Evolutionary conservation across 2,329 filamentous ascomycete genomes (phyloP).

Genomic region (Amylocarpus encephaloides): DNA sequence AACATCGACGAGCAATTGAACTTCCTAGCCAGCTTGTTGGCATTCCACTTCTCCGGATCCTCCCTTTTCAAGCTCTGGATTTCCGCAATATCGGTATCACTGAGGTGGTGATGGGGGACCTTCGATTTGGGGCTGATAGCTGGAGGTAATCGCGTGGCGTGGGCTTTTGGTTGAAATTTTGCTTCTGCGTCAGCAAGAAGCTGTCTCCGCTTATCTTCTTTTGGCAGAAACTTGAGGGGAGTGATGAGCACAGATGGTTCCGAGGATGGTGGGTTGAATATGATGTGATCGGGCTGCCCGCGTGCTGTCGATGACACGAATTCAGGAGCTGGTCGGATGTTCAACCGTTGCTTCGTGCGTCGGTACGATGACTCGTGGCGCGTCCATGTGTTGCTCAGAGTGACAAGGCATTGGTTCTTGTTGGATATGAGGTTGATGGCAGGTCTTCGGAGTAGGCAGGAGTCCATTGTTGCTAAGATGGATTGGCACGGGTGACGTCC

Average conservation of each 20-base stretch:
- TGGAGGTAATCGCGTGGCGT: conserved; percentile 22
- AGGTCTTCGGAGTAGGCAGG: conserved; percentile 27
- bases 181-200: conserved; percentile 22
- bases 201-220: conserved; percentile 32
- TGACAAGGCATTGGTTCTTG: conserved; percentile 24
- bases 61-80: conserved; percentile 48
- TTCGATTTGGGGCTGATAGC: conserved; percentile 17
- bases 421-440: conserved; percentile 22
- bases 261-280: conserved; percentile 52
- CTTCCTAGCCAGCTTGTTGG: conserved; percentile 45
- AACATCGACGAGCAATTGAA: conserved; percentile 52
- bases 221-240: conserved; percentile 60
- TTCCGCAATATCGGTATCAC: conserved; percentile 49
- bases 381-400: conserved; percentile 23
- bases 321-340: conserved; percentile 54
- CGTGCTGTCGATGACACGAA: conserved; percentile 39
- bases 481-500: neutral
- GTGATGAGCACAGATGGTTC: conserved; percentile 55
- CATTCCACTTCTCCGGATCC: conserved; percentile 51
- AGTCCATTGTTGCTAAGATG: conserved; percentile 25
- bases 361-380: conserved; percentile 32
- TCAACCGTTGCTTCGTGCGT: conserved; percentile 34
- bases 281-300: conserved; percentile 39
- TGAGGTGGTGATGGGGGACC: conserved; percentile 42
- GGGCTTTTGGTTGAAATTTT: conserved; percentile 9